Base-by-base conservation (phyloP, 257 asterid species). In the Scutellaria minor region DNA sequence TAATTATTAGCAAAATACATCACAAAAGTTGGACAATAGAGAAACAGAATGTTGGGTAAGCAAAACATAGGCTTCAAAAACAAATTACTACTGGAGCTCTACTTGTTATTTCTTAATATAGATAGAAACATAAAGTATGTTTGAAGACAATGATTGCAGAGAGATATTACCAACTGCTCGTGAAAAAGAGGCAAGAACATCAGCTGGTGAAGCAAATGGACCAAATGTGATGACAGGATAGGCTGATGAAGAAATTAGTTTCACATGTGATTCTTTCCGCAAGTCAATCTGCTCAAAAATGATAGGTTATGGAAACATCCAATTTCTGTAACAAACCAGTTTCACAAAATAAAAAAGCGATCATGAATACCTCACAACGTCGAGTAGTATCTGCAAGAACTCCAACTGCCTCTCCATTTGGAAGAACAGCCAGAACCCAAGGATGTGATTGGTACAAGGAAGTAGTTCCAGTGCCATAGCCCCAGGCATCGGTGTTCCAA, bases 401-500 rank as follows among this genome's bases (percentile, higher is more conserved):
- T 55, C 99, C 98, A 31, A 91, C 64, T 58, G 99, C 85, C 83
- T 90, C 91, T 68, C 99, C 99, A 67, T 75, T 82, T 58, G 97
- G 93, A 81, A 94, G 93, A 78, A 94, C 85, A 9, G 85, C 95
- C n/a, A 94, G 86, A 74, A 91, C 83, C 99, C 99, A 94, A 31
- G 99, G 99, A 80, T 94, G 99, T 57, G 99, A 94, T 81, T 94
- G 98, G 83, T 94, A 94, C 84, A 94, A 83, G 56, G 99, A 90
- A 63, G 97, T 88, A 72, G 98, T 91, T 80, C 92, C 97, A 15
- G 93, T 5, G 45, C 98, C 97, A 80, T 88, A 94, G 52, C 97
- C 98, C 93, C 93, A 91, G 2, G 99, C 98, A 83, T 91, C 99
- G 12, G 92, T 84, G 74, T 94, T 94, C 99, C 99, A 94, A 3